These are phyloP conservation scores for Stachybotrys chartarum DNA, from an alignment of 2,329 filamentous ascomycete genomes.

Conservation along the genomic window DNA sequence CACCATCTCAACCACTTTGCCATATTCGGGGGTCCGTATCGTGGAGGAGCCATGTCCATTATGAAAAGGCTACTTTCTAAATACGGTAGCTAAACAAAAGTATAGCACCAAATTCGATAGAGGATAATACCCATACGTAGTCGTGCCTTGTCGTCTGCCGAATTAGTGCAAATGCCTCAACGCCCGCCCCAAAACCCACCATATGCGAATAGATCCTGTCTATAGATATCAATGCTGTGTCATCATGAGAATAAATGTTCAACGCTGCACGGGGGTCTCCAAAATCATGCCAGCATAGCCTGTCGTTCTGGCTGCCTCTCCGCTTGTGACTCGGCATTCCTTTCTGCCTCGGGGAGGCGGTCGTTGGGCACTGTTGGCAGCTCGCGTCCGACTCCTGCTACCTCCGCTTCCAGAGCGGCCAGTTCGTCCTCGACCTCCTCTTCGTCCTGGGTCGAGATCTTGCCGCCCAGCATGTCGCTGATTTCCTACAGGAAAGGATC, in stretches of 20 bases:
- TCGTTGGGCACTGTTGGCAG: conserved; percentile 25
- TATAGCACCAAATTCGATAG: background rate
- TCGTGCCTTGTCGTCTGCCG: background rate
- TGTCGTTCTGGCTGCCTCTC: conserved; percentile 24
- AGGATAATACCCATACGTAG: background rate
- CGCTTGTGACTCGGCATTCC: conserved; percentile 9
- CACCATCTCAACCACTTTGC: conserved; percentile 87
- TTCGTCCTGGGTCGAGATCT: conserved; percentile 90
- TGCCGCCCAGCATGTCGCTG: conserved; percentile 80
- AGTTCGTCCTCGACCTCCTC: conserved; percentile 97
- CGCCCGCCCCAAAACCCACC: background rate
- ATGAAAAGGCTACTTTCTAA: conserved; percentile 69
- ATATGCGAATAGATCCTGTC: background rate
- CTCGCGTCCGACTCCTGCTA: conserved; percentile 14
- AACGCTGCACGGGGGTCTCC: background rate
- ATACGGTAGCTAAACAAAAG: conserved; percentile 43
- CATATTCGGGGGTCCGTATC: conserved; percentile 77
- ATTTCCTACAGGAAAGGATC: conserved; percentile 57
- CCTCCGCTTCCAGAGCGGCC: conserved; percentile 60
- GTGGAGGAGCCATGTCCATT: conserved; percentile 66
- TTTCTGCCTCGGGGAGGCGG: conserved; percentile 20
- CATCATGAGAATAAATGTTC: background rate
- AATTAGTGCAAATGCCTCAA: background rate
- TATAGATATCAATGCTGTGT: background rate
- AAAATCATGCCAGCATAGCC: conserved; percentile 31